A percentile compares a stretch with the other conserved stretches of the same genome.
Conservation (phyloP, 129 eudicot species). For the Tagetes patula region DNA sequence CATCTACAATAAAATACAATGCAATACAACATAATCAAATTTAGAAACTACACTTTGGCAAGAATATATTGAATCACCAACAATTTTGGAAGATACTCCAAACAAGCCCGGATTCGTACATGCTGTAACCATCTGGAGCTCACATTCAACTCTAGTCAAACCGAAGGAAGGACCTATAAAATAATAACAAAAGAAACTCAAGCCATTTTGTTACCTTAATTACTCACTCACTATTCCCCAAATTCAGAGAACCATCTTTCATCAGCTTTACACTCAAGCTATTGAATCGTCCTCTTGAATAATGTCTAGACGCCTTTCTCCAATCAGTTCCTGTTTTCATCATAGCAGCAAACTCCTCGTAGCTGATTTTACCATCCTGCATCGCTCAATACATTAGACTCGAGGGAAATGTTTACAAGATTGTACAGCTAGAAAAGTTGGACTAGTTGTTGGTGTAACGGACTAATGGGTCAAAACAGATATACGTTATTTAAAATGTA, state of each 20-base stretch:
- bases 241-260: conserved; percentile 75
- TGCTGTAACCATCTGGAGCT: neutral
- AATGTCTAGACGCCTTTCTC: conserved; percentile 87
- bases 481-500: neutral
- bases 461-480: neutral
- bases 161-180: conserved; percentile 24
- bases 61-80: neutral
- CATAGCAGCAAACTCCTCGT: conserved; percentile 82
- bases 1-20: neutral
- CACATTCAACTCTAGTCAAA: conserved; percentile 9
- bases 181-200: conserved; percentile 41
- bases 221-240: conserved; percentile 52
- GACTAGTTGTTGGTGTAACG: neutral
- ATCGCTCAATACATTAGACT: conserved; percentile 7
- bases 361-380: conserved; percentile 81
- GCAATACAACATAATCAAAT: conserved; percentile 10
- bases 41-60: conserved; percentile 12
- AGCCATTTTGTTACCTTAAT: conserved; percentile 3
- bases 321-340: conserved; percentile 89
- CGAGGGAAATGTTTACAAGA: neutral
- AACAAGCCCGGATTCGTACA: neutral
- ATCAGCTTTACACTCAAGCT: conserved; percentile 69
- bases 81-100: neutral
- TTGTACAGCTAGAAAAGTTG: neutral
- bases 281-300: conserved; percentile 73